phyloP scores from a whole-genome alignment of 805 yeast species.

The Saccharomyces kudriavzevii region DNA sequence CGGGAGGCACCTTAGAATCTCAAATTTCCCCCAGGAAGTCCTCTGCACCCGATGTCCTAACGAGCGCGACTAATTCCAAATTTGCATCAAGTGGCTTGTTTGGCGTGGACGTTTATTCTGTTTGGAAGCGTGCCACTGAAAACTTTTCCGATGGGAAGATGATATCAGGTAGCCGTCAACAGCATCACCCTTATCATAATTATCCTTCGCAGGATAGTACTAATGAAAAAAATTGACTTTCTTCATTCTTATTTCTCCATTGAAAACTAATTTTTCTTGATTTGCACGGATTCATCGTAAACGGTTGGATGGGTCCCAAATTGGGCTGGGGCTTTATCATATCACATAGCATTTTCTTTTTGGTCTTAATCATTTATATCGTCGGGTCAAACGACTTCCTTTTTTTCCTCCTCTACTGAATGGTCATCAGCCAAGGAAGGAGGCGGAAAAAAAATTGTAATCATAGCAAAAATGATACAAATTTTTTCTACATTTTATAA shows the following conservation, averaged over 20 bases:
- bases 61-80: constrained; percentile 14
- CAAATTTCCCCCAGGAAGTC: constrained; percentile 13
- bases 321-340: background rate
- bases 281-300: background rate
- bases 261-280: background rate
- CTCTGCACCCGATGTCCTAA: constrained; percentile 6
- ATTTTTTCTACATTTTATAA: background rate
- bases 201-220: background rate
- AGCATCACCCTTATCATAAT: background rate
- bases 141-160: background rate
- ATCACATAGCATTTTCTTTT: background rate
- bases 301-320: background rate
- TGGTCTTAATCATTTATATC: background rate
- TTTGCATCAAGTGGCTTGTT: constrained; percentile 25
- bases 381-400: background rate
- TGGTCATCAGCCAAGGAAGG: background rate
- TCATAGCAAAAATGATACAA: background rate
- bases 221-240: constrained; percentile 3
- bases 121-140: constrained; percentile 29
- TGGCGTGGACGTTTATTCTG: constrained; percentile 31
- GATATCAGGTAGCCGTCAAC: background rate
- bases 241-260: background rate
- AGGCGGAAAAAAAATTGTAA: background rate
- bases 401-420: background rate
- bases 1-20: constrained; percentile 10